Base-by-base conservation (phyloP, 2,329 filamentous ascomycete genomes). In the Karstenula rhodostoma region DNA sequence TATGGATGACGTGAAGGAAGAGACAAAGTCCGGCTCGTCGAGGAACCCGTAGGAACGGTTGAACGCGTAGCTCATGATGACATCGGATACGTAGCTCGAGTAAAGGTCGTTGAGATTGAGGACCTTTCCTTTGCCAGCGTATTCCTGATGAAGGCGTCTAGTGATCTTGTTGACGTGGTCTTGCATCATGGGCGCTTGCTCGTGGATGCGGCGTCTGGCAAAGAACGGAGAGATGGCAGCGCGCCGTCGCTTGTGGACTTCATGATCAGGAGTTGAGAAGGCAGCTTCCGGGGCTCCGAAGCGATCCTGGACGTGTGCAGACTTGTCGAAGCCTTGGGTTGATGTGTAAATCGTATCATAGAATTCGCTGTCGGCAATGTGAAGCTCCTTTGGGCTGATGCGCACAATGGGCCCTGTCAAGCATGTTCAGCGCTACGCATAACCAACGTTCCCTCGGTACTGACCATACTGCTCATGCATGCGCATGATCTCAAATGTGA, bases 201-300 rank as follows among this genome's bases (percentile, higher is more conserved):
- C 48, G 12, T 51, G 47, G 19, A 72, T 58, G 8, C 49, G n/a
- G 13, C 25, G 22, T 17, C 27, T 59, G 27, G 67, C 67, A 56
- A 73, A 71, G 60, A 70, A 72, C 2, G 60, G 64, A 46, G 64
- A 63, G 19, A 70, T 44, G 0, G 70, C 60, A 10, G 54, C 49
- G 8, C 70, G 58, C 13, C 70, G 61, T 27, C 60, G 4, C 22
- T 61, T 62, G 48, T 73, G 70, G 29, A 66, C 46, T 3, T 69
- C 62, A 40, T 68, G 67, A 32, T 50, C 48, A 8, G 57, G 53
- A 4, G 70, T 69, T 1, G 54, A 61, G 1, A 69, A 58, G 19
- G 59, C 48, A 1, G 67, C 61, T 12, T 57, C 15, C 9, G 58
- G 54, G 3, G 59, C 47, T 13, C 64, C 64, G n/a, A 57, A 57